Evolutionary conservation across 768 basidiomycete species (phyloP).

Genomic region (Pleurotus giganteus): DNA sequence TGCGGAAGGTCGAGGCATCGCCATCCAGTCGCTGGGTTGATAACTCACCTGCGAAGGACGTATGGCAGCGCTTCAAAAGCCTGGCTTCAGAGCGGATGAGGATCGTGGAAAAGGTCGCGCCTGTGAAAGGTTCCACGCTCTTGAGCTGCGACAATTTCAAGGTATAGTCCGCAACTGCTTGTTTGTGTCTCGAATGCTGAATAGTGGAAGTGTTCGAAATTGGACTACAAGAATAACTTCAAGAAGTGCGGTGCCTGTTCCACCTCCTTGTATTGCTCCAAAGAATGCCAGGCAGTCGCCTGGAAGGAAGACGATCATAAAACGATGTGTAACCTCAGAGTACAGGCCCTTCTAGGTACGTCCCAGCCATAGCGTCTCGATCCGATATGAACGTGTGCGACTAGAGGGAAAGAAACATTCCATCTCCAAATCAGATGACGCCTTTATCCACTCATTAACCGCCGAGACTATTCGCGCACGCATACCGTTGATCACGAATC

Average conservation of each 20-base stretch:
- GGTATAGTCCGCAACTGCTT: no score
- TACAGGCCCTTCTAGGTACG: constrained; percentile 33
- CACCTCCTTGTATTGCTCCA: constrained; percentile 36
- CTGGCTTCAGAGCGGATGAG: constrained; percentile 25
- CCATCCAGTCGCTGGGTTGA: constrained; percentile 17
- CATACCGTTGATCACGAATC: constrained; percentile 20
- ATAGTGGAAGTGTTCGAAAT: constrained; percentile 38
- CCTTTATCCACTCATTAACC: constrained; percentile 34
- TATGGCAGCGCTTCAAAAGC: constrained; percentile 24
- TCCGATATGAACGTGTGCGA: no score
- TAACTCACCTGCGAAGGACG: constrained; percentile 20
- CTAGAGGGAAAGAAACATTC: constrained; percentile 31
- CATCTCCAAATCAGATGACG: constrained; percentile 28
- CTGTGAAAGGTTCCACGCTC: constrained; percentile 23
- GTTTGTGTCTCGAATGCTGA: no score
- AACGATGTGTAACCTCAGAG: constrained; percentile 34
- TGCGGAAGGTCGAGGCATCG: constrained; percentile 22
- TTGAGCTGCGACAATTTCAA: constrained; percentile 37
- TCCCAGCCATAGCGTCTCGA: background rate
- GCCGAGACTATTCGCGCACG: constrained; percentile 30
- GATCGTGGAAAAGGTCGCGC: constrained; percentile 21
- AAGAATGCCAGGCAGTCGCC: constrained; percentile 32
- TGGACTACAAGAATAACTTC: constrained; percentile 31
- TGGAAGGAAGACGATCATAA: constrained; percentile 38
- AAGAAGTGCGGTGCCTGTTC: constrained; percentile 31